Percentiles rank a stretch among this genome's conserved stretches.
Evolutionary conservation across 2,329 filamentous ascomycete species (phyloP).

Genomic region (Cladosporium phlei): DNA sequence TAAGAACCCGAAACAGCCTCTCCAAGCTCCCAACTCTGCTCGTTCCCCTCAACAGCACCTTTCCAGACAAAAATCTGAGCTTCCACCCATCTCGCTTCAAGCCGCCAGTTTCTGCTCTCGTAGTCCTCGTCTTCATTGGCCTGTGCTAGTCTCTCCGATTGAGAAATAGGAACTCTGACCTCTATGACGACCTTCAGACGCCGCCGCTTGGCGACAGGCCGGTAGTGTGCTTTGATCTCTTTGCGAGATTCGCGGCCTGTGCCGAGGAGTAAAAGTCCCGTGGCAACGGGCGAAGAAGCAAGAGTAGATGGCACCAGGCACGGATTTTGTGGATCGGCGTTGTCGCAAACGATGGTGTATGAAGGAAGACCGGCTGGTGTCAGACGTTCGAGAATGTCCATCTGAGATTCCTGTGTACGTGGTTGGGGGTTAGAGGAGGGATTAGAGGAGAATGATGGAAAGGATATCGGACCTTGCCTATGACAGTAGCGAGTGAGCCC

Average conservation of each 20-base stretch:
- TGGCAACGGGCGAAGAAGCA: slow-evolving; percentile 20
- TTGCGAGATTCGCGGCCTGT: slow-evolving; percentile 19
- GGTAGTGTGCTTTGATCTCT: slow-evolving; percentile 25
- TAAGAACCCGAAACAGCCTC: not conserved
- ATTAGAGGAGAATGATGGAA: not conserved
- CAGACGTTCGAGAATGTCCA: slow-evolving; percentile 23
- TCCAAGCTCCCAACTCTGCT: not conserved
- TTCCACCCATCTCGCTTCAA: slow-evolving; percentile 17
- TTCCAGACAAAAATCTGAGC: slow-evolving; percentile 20
- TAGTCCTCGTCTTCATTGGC: not conserved
- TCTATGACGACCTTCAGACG: slow-evolving; percentile 21
- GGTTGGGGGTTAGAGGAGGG: not conserved
- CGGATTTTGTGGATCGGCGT: not conserved
- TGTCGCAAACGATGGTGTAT: slow-evolving; percentile 1
- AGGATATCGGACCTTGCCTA: slow-evolving; percentile 19
- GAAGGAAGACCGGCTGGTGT: slow-evolving; percentile 21
- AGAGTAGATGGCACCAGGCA: not conserved
- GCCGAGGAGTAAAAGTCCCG: slow-evolving; percentile 29
- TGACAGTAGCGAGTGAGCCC: slow-evolving; percentile 35
- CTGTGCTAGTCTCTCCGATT: not conserved
- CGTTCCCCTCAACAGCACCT: not conserved
- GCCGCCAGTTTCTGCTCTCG: slow-evolving; percentile 17
- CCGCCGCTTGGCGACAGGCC: slow-evolving; percentile 5
- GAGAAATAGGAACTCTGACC: slow-evolving; percentile 12
- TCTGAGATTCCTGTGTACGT: slow-evolving; percentile 12